A percentile compares a stretch with the other conserved stretches of the same genome.
These are phyloP conservation scores for Aspergillus sp. DNA, from an alignment of 2,329 filamentous ascomycete species.

Conservation along the genomic window DNA sequence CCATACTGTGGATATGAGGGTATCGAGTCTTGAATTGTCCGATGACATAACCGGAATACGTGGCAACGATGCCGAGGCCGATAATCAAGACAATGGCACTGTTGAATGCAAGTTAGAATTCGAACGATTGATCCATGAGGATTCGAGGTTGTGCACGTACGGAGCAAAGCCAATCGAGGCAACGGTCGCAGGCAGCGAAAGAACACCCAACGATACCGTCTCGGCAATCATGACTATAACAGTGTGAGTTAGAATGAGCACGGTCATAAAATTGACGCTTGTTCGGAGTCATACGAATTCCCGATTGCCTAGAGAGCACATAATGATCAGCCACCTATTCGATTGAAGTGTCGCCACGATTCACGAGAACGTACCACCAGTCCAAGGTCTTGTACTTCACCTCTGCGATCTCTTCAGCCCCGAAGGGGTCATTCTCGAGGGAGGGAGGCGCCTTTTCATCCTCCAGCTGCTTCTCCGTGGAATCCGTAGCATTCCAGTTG, in stretches of 20 bases:
- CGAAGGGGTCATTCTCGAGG: constrained; percentile 28
- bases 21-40: constrained; percentile 55
- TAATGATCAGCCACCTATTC: not conserved
- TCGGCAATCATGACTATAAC: constrained; percentile 54
- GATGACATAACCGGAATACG: constrained; percentile 58
- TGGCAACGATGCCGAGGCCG: constrained; percentile 52
- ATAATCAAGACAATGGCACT: constrained; percentile 45
- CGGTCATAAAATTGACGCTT: not conserved
- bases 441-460: not conserved
- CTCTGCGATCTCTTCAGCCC: constrained; percentile 33
- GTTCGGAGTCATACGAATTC: constrained; percentile 30
- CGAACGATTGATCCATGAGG: not conserved
- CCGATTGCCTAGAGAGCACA: constrained; percentile 32
- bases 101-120: not conserved
- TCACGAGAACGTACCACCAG: constrained; percentile 33
- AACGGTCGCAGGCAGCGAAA: constrained; percentile 53
- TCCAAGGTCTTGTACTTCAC: constrained; percentile 50
- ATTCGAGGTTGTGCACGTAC: constrained; percentile 21
- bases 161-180: constrained; percentile 53
- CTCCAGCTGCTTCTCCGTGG: not conserved
- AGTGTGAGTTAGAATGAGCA: not conserved
- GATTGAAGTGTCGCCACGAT: no score
- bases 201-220: constrained; percentile 55
- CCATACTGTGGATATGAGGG: constrained; percentile 61
- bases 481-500: not conserved